A percentile compares a stretch with the other conserved stretches of the same genome.
These are phyloP conservation scores for Myrmaecium sp. DNA, from an alignment of 2,329 filamentous ascomycete genomes.

Conservation along the genomic window DNA sequence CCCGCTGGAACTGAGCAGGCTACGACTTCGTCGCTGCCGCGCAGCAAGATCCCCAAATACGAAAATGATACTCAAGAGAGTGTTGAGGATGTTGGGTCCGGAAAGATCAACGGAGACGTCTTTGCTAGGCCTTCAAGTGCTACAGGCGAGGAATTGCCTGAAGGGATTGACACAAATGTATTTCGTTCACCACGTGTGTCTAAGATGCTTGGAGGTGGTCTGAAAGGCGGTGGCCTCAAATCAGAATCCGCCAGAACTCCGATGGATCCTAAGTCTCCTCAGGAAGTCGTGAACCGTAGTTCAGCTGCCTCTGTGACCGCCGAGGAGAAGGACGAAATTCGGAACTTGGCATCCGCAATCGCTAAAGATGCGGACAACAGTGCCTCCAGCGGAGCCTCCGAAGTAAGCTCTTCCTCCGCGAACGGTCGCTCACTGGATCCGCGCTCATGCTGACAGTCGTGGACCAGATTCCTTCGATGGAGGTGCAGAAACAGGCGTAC, in stretches of 20 bases:
- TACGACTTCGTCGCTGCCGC: slow-evolving; percentile 35
- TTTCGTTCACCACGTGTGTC: slow-evolving; percentile 45
- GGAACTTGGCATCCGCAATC: slow-evolving; percentile 30
- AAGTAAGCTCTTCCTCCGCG: too few relatives aligned
- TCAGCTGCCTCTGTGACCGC: too few relatives aligned
- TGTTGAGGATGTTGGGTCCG: slow-evolving; percentile 23
- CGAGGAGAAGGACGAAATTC: slow-evolving; percentile 23
- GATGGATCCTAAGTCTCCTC: slow-evolving; percentile 20
- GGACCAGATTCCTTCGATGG: slow-evolving; percentile 16
- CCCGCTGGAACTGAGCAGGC: slow-evolving; percentile 30
- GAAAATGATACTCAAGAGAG: slow-evolving; percentile 29
- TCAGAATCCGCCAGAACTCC: slow-evolving; percentile 10
- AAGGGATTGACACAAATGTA: slow-evolving; percentile 42
- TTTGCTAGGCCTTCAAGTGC: slow-evolving; percentile 27
- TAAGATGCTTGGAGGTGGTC: slow-evolving; percentile 35
- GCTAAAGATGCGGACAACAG: slow-evolving; percentile 23
- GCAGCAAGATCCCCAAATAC: slow-evolving; percentile 37
- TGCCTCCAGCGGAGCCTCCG: slow-evolving; percentile 11
- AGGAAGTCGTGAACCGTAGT: too few relatives aligned
- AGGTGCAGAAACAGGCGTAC: slow-evolving; percentile 31
- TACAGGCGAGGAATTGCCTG: slow-evolving; percentile 28
- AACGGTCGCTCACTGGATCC: too few relatives aligned
- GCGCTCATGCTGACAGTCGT: slow-evolving; percentile 31
- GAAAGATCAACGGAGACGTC: slow-evolving; percentile 37
- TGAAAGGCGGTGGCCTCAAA: too few relatives aligned